A percentile compares a stretch with the other conserved stretches of the same genome.
Conservation (phyloP, 257 asterid species). For the Eucommia ulmoides region DNA sequence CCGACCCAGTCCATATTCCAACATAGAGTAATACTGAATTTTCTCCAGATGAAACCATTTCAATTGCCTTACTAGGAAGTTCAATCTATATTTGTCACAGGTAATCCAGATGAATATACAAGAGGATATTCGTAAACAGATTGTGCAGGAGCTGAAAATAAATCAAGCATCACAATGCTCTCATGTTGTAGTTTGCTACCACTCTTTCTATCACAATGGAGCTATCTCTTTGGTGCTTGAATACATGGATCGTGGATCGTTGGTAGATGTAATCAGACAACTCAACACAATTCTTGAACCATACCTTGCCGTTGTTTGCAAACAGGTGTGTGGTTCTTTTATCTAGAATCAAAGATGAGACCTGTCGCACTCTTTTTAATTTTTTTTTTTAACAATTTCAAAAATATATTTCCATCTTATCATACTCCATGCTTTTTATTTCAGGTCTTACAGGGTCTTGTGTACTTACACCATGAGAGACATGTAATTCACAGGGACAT, state of each 20-base stretch:
- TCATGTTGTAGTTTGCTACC: constrained; percentile 86
- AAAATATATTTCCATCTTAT: not conserved
- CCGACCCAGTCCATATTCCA: too few species aligned
- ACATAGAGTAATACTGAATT: too few species aligned
- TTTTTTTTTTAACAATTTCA: constrained; percentile 2
- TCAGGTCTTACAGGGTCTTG: constrained; percentile 91
- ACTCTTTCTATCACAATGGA: constrained; percentile 97
- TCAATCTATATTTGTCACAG: constrained; percentile 24
- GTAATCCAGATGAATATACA: constrained; percentile 94
- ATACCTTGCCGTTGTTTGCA: constrained; percentile 84
- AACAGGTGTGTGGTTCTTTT: constrained; percentile 44
- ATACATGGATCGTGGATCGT: constrained; percentile 99
- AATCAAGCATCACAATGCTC: constrained; percentile 90
- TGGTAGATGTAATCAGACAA: constrained; percentile 40
- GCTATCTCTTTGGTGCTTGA: constrained; percentile 89
- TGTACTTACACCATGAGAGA: constrained; percentile 73
- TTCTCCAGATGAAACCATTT: not conserved
- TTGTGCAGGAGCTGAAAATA: constrained; percentile 95
- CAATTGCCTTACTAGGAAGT: not conserved
- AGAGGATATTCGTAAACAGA: constrained; percentile 94
- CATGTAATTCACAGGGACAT: constrained; percentile 95
- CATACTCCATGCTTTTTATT: not conserved
- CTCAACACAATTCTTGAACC: constrained; percentile 92
- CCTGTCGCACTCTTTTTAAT: constrained; percentile 3
- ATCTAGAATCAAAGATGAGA: not conserved